Conservation (phyloP, 108 stramenopile genomes). For the Parietichytrium sp. region DNA sequence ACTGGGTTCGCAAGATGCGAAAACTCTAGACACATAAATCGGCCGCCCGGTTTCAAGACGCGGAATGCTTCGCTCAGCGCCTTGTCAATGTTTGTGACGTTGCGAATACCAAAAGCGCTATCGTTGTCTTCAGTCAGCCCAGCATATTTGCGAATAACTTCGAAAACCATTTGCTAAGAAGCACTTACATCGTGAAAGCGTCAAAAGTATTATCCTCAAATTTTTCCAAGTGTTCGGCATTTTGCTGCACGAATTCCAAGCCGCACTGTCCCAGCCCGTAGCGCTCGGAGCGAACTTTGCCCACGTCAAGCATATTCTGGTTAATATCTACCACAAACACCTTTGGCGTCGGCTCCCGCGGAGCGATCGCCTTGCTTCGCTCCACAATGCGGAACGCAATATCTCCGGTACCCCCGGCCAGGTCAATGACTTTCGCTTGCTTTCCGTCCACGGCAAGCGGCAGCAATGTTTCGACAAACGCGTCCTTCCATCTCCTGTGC, state of each 20-base stretch:
- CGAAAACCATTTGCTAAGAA: no score
- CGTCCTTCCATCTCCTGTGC: conserved; percentile 96
- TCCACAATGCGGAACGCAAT: conserved; percentile 90
- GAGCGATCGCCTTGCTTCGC: conserved; percentile 63
- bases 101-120: conserved; percentile 94
- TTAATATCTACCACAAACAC: conserved; percentile 97
- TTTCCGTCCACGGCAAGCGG: conserved; percentile 21
- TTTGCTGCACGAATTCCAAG: conserved; percentile 73
- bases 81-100: conserved; percentile 89
- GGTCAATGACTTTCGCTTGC: conserved; percentile 67
- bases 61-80: conserved; percentile 77
- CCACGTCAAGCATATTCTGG: conserved; percentile 89
- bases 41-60: conserved; percentile 90
- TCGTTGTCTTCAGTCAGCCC: no score
- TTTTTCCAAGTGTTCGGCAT: conserved; percentile 82
- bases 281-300: conserved; percentile 64
- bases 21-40: conserved; percentile 95
- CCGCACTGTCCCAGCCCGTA: neutral
- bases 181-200: conserved; percentile 94
- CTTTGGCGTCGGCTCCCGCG: neutral
- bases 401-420: conserved; percentile 98
- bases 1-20: conserved; percentile 74
- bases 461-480: conserved; percentile 69
- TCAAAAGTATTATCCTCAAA: conserved; percentile 88
- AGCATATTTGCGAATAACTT: no score